A percentile compares a stretch with the other conserved stretches of the same genome.
Evolutionary conservation across 345 rosid species (phyloP).

Genomic region (Populus ilicifolia): DNA sequence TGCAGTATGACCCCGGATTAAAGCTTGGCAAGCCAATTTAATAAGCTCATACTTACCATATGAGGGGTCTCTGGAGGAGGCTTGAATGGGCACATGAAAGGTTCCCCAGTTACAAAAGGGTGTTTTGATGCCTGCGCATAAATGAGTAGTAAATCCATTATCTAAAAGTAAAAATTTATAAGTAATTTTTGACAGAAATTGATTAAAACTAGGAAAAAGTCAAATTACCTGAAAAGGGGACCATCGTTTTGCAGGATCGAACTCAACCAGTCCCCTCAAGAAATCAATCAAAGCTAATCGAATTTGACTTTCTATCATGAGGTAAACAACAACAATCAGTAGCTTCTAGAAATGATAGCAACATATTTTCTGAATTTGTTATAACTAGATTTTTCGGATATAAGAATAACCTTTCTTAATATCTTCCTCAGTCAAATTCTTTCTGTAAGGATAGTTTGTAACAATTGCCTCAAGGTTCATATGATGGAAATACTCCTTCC

Average conservation of each 20-base stretch:
- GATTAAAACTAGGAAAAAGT: conserved; percentile 10
- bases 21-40: background rate
- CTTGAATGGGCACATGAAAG: conserved; percentile 82
- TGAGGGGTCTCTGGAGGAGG: conserved; percentile 84
- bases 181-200: conserved; percentile 1
- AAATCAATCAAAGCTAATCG: conserved; percentile 95
- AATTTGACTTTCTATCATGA: conserved; percentile 64
- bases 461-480: conserved; percentile 92
- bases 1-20: background rate
- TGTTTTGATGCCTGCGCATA: conserved; percentile 86
- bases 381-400: conserved; percentile 6
- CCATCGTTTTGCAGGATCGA: conserved; percentile 99
- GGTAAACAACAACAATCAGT: conserved; percentile 19
- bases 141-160: conserved; percentile 10
- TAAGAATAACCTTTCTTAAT: conserved; percentile 59
- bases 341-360: conserved; percentile 17
- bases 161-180: background rate
- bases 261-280: conserved; percentile 95
- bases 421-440: conserved; percentile 76
- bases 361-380: background rate
- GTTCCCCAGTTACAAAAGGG: conserved; percentile 98
- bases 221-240: conserved; percentile 87
- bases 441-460: conserved; percentile 72
- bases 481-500: conserved; percentile 93
- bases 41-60: conserved; percentile 49